Evolutionary conservation across 2,329 filamentous ascomycete species (phyloP).

Genomic region (Ophiocordyceps australis): DNA sequence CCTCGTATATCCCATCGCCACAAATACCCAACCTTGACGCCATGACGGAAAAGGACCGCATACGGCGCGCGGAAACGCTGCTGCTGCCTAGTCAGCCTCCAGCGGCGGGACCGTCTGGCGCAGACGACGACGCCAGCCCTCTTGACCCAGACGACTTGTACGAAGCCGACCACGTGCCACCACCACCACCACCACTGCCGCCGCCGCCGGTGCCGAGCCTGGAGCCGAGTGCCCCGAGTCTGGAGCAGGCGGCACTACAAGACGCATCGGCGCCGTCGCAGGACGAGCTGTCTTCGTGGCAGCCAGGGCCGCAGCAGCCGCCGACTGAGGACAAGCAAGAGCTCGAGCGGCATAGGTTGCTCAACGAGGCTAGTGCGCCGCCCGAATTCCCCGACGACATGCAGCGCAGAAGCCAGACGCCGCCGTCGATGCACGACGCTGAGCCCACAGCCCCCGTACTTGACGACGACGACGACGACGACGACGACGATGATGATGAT

Average conservation of each 20-base stretch:
- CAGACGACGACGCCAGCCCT: slow-evolving; percentile 28
- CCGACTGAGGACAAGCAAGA: slow-evolving; percentile 59
- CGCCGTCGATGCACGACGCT: slow-evolving; percentile 6
- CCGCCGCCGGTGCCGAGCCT: slow-evolving; percentile 9
- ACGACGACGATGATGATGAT: slow-evolving; percentile 9
- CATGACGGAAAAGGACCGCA: slow-evolving; percentile 65
- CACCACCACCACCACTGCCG: no score
- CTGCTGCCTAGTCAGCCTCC: slow-evolving; percentile 64
- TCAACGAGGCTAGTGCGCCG: slow-evolving; percentile 46
- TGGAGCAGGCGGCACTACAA: no score
- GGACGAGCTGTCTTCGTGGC: slow-evolving; percentile 18
- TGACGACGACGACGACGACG: slow-evolving; percentile 33
- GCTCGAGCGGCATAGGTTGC: slow-evolving; percentile 46
- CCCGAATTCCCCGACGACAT: slow-evolving; percentile 36
- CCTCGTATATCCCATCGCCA: slow-evolving; percentile 41
- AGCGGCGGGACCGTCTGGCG: slow-evolving; percentile 16
- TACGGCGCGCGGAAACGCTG: slow-evolving; percentile 59
- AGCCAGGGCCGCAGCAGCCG: no score
- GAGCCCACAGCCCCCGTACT: slow-evolving; percentile 40
- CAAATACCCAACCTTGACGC: slow-evolving; percentile 38
- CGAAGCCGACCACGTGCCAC: slow-evolving; percentile 24
- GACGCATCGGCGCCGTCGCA: slow-evolving; percentile 25
- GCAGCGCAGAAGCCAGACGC: slow-evolving; percentile 14
- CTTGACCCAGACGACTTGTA: no score
- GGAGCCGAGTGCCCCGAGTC: slow-evolving; percentile 3